Base-by-base conservation (phyloP, 2,329 filamentous ascomycete species). In the Pyricularia grisea region DNA sequence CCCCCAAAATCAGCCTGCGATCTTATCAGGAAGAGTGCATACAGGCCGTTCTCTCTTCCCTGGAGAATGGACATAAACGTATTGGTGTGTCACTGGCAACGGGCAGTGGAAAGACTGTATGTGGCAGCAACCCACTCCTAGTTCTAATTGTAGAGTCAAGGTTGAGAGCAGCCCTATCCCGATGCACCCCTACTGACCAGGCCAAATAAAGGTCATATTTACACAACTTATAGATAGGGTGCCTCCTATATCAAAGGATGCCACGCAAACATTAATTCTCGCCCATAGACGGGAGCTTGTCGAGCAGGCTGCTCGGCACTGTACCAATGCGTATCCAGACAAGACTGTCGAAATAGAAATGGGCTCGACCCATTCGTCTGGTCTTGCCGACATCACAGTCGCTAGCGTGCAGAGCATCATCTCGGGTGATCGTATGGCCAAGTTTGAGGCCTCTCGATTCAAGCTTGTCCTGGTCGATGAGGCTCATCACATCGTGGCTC, bases 381-480 rank as follows among this genome's bases (percentile, higher is more conserved):
- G 94, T 7, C 79, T 81, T 1, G 94, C 94, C 69, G 94, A 99
- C 78, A 97, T 99, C 73, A 97, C 94, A 10, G 85, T 99, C 67
- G 95, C 94, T 64, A 97, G 94, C 42, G 85, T 99, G 50, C 89
- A 91, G 75, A 97, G 92, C 77, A 88, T 99, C 73, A 87, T 85
- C 9, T 96, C 92, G 5, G 87, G 87, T 14, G 87, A 90, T 68
- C 87, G 95, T 1, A 84, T 98, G n/a, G 76, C 78, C 50, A 97
- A 97, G 76, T 98, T 94, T 74, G 87, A 96, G 72, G 91, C 93
- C 0, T 78, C 78, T 0, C 82, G 82, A 9, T 98, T 94, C 83
- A 99, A 99, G 79, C 87, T 99, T 0, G 82, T 99, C 0, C 84
- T 99, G 2, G 94, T 99, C 4, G 95, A 99, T 72, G 95, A 99